A percentile compares a stretch with the other conserved stretches of the same genome.
Evolutionary conservation across 805 yeast species (phyloP).

Genomic region (Allodekkera sacchari): DNA sequence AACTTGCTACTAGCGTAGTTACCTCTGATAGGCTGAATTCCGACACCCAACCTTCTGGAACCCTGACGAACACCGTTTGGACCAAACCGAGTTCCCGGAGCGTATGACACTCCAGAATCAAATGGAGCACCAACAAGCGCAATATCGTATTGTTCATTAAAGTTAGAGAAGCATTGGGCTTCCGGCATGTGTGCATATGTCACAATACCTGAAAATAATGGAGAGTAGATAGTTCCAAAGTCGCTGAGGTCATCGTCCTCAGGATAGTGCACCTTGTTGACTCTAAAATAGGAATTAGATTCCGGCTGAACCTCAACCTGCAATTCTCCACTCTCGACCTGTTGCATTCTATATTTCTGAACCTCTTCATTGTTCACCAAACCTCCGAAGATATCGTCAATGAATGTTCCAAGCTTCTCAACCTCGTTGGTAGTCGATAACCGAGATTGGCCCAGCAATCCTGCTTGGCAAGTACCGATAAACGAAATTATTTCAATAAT

Average conservation of each 20-base stretch:
- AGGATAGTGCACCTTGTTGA: constrained; percentile 23
- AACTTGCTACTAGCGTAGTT: constrained; percentile 26
- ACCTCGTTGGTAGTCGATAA: too few species aligned
- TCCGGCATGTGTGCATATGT: constrained; percentile 47
- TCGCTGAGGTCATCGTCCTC: constrained; percentile 29
- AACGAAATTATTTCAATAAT: too few species aligned
- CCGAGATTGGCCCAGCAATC: too few species aligned
- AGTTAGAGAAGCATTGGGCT: constrained; percentile 40
- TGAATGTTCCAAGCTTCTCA: constrained; percentile 7
- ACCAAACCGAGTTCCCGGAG: constrained; percentile 55
- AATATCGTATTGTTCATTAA: constrained; percentile 33
- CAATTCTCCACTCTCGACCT: constrained; percentile 8
- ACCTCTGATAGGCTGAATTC: constrained; percentile 33
- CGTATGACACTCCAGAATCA: constrained; percentile 46
- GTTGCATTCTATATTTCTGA: constrained; percentile 2
- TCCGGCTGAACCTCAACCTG: background rate
- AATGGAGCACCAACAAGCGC: constrained; percentile 55
- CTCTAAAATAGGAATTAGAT: constrained; percentile 8
- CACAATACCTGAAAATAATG: constrained; percentile 43
- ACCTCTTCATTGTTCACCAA: constrained; percentile 11
- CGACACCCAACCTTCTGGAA: constrained; percentile 36
- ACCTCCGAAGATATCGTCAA: constrained; percentile 18
- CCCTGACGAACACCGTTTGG: constrained; percentile 40
- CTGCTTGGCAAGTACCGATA: too few species aligned
- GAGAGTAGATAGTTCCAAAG: constrained; percentile 7